phyloP scores from a whole-genome alignment of 352 stramenopile species.

The Aphanomyces astaci region DNA sequence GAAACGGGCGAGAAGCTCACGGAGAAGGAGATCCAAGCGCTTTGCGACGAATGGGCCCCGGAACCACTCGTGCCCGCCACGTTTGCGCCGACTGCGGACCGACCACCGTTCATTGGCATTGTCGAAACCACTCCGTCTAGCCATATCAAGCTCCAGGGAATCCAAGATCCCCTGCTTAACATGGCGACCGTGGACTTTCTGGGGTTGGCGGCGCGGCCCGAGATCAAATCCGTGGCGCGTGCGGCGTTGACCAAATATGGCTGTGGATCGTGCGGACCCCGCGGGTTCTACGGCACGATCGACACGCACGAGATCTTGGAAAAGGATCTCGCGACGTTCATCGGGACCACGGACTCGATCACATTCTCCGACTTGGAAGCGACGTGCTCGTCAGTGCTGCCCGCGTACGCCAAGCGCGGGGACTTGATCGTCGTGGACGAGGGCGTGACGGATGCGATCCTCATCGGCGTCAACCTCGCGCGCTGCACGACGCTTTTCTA shows the following conservation, averaged over 20 bases:
- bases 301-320: constrained; percentile 87
- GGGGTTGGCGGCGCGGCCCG: constrained; percentile 70
- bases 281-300: constrained; percentile 98
- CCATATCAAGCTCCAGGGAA: constrained; percentile 73
- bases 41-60: constrained; percentile 84
- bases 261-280: constrained; percentile 94
- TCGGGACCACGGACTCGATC: constrained; percentile 90
- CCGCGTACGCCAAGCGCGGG: constrained; percentile 95
- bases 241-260: constrained; percentile 94
- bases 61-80: constrained; percentile 67
- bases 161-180: constrained; percentile 83
- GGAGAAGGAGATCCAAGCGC: constrained; percentile 83
- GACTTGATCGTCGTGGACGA: constrained; percentile 96
- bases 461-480: constrained; percentile 88
- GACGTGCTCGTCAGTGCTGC: constrained; percentile 90
- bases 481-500: constrained; percentile 93
- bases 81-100: constrained; percentile 32
- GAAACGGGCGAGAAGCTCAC: constrained; percentile 54
- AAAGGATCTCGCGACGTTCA: constrained; percentile 86
- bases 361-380: constrained; percentile 96
- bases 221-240: constrained; percentile 84
- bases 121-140: constrained; percentile 72
- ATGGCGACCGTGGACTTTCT: constrained; percentile 96
- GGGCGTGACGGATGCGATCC: constrained; percentile 92
- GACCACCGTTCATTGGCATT: constrained; percentile 51